A percentile compares a stretch with the other conserved stretches of the same genome.
phyloP scores from a whole-genome alignment of 352 stramenopile genomes.

The Blastocystis sp. region DNA sequence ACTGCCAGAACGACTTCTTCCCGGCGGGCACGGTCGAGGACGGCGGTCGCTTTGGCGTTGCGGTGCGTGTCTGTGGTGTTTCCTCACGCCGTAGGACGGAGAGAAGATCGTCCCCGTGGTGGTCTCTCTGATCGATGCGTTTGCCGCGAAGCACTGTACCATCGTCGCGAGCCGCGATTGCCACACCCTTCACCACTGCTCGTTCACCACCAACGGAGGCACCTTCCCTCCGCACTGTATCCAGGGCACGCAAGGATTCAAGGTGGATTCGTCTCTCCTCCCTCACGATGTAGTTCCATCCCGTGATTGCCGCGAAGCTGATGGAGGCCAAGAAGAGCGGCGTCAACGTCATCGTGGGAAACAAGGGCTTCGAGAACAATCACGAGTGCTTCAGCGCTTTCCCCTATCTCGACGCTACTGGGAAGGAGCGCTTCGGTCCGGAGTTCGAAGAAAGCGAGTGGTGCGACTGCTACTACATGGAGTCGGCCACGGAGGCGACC shows the following conservation, averaged over 20 bases:
- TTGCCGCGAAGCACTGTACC: slow-evolving; percentile 59
- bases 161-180: slow-evolving; percentile 69
- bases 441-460: slow-evolving; percentile 55
- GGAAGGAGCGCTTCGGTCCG: slow-evolving; percentile 53
- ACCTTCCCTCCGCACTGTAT: slow-evolving; percentile 70
- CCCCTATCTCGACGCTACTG: slow-evolving; percentile 36
- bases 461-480: slow-evolving; percentile 58
- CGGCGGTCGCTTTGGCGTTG: slow-evolving; percentile 64
- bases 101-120: slow-evolving; percentile 69
- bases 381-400: slow-evolving; percentile 71
- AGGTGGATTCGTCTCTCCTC: neutral
- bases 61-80: neutral
- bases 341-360: slow-evolving; percentile 67
- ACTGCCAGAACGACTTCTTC: slow-evolving; percentile 68
- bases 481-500: slow-evolving; percentile 20
- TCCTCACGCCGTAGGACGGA: slow-evolving; percentile 54
- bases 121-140: slow-evolving; percentile 55
- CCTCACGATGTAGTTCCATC: slow-evolving; percentile 60
- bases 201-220: slow-evolving; percentile 69
- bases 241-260: slow-evolving; percentile 64
- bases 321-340: neutral
- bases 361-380: slow-evolving; percentile 67
- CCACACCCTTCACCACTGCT: slow-evolving; percentile 69
- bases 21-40: slow-evolving; percentile 48
- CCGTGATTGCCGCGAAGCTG: slow-evolving; percentile 27